These are phyloP conservation scores for Skeletonema tropicum DNA, from an alignment of 108 stramenopile genomes.

Conservation along the genomic window DNA sequence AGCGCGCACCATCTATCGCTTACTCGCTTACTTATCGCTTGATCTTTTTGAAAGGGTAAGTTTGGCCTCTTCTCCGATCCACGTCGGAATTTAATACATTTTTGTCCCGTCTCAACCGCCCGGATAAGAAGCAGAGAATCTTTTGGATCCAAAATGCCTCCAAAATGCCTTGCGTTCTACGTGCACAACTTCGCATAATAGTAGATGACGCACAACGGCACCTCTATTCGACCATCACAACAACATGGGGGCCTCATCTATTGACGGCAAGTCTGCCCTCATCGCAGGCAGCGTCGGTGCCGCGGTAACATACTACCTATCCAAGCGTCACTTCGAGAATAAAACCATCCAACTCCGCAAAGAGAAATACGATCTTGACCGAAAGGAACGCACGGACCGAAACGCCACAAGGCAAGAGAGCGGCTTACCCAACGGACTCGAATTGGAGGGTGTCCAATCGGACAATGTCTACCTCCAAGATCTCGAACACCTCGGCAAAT, in stretches of 20 bases:
- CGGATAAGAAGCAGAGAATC: too few relatives aligned
- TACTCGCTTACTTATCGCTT: too few relatives aligned
- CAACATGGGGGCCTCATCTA: constrained; percentile 8
- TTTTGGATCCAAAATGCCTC: too few relatives aligned
- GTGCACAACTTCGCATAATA: too few relatives aligned
- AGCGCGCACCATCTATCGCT: too few relatives aligned
- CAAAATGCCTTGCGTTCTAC: too few relatives aligned
- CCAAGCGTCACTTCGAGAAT: constrained; percentile 33
- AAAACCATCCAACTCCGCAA: constrained; percentile 25
- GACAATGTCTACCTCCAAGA: constrained; percentile 81
- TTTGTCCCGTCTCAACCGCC: too few relatives aligned
- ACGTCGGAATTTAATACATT: too few relatives aligned
- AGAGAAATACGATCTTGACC: constrained; percentile 38
- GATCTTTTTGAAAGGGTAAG: too few relatives aligned
- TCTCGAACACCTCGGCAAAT: constrained; percentile 72
- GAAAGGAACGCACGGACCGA: constrained; percentile 18
- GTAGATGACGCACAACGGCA: too few relatives aligned
- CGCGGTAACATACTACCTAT: constrained; percentile 39
- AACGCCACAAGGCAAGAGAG: constrained; percentile 11
- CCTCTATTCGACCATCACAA: not conserved
- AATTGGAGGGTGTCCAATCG: constrained; percentile 41
- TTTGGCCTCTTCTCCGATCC: too few relatives aligned
- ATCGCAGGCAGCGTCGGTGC: constrained; percentile 27
- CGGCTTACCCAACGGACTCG: constrained; percentile 50
- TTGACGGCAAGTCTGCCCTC: constrained; percentile 20